Conservation (phyloP, 2,329 filamentous ascomycete species). For the Pyricularia sp. region DNA sequence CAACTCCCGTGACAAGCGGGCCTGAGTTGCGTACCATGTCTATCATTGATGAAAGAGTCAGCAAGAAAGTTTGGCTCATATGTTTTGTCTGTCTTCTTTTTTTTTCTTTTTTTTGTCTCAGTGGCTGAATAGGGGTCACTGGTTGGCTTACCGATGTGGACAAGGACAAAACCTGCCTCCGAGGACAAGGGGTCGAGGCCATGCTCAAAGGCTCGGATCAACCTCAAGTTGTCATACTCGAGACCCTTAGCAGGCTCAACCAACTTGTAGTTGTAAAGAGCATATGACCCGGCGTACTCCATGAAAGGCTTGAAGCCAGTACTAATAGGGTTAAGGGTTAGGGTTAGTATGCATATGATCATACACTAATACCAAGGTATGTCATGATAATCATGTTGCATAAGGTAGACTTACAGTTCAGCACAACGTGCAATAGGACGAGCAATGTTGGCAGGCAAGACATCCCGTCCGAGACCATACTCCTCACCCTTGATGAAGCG, state of each 20-base stretch:
- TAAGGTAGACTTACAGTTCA: slow-evolving; percentile 59
- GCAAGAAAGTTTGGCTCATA: not conserved
- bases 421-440: slow-evolving; percentile 76
- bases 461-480: slow-evolving; percentile 70
- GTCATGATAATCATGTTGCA: not conserved
- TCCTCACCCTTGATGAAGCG: slow-evolving; percentile 58
- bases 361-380: too few relatives aligned
- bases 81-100: not conserved
- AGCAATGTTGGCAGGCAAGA: slow-evolving; percentile 66
- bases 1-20: slow-evolving; percentile 62
- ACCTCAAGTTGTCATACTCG: slow-evolving; percentile 60
- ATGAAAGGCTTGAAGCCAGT: slow-evolving; percentile 84
- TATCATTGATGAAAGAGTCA: not conserved
- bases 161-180: slow-evolving; percentile 92
- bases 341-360: not conserved
- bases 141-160: slow-evolving; percentile 50
- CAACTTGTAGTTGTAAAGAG: slow-evolving; percentile 58
- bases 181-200: slow-evolving; percentile 80
- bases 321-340: slow-evolving; percentile 18
- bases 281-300: slow-evolving; percentile 68
- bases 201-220: slow-evolving; percentile 85
- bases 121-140: not conserved
- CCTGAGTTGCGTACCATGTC: slow-evolving; percentile 90
- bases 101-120: too few relatives aligned
- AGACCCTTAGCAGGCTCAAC: slow-evolving; percentile 46